These are phyloP conservation scores for Pisolithus thermaeus DNA, from an alignment of 1,284 basidiomycete genomes.

Conservation along the genomic window DNA sequence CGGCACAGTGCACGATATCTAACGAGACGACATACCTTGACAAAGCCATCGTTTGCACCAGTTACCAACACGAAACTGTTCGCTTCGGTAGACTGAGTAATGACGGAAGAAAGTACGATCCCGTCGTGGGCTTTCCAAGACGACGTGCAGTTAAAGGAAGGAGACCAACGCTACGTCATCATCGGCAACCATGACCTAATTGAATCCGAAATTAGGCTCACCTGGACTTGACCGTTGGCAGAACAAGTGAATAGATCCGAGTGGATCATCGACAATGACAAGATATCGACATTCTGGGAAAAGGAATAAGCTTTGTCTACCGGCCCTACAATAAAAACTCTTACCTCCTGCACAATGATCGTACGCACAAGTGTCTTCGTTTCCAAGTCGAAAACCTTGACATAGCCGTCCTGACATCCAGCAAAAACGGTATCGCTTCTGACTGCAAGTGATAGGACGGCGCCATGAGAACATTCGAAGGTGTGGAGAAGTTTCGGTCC, in stretches of 20 bases:
- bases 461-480: conserved; percentile 61
- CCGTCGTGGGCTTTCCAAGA: conserved; percentile 78
- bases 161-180: conserved; percentile 61
- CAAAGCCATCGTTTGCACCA: conserved; percentile 78
- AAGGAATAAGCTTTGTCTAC: conserved; percentile 1
- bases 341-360: conserved; percentile 78
- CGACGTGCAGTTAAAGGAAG: conserved; percentile 77
- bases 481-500: conserved; percentile 50
- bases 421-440: conserved; percentile 83
- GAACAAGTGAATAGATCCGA: conserved; percentile 81
- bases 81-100: conserved; percentile 33
- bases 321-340: conserved; percentile 8
- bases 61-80: conserved; percentile 57
- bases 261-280: conserved; percentile 71
- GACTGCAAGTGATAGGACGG: conserved; percentile 75
- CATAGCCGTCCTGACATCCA: conserved; percentile 90
- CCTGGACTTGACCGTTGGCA: conserved; percentile 77
- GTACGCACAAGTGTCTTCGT: conserved; percentile 82
- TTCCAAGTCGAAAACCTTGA: conserved; percentile 89
- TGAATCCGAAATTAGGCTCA: conserved; percentile 23
- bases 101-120: conserved; percentile 74
- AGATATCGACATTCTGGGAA: conserved; percentile 63
- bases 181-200: conserved; percentile 2
- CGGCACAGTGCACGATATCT: not conserved
- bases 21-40: conserved; percentile 53